Evolutionary conservation across 176 grass and related monocot species (phyloP).

Genomic region (Aegilops speltoides): DNA sequence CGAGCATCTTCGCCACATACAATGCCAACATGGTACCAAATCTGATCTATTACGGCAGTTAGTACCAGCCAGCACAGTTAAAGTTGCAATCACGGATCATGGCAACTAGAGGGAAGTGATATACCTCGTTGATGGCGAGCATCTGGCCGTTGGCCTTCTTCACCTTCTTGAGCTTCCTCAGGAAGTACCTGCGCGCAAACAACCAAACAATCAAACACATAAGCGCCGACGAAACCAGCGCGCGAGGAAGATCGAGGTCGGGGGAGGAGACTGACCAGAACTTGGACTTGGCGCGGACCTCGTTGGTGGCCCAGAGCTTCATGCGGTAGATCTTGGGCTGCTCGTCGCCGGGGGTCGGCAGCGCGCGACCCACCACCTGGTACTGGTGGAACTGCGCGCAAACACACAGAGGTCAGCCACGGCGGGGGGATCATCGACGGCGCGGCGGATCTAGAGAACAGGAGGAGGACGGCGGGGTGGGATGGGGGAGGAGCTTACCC

Average conservation of each 20-base stretch:
- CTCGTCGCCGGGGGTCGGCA: slow-evolving; percentile 75
- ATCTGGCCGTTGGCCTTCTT: slow-evolving; percentile 97
- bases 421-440: neutral
- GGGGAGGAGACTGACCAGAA: slow-evolving; percentile 63
- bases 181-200: slow-evolving; percentile 67
- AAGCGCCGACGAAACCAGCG: neutral
- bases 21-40: neutral
- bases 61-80: too few relatives aligned
- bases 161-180: slow-evolving; percentile 95
- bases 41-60: neutral
- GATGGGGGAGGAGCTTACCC: slow-evolving; percentile 44
- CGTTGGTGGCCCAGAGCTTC: slow-evolving; percentile 97
- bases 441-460: neutral
- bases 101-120: neutral
- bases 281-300: slow-evolving; percentile 92
- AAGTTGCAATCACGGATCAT: neutral
- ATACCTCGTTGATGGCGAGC: slow-evolving; percentile 88
- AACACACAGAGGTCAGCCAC: slow-evolving; percentile 10
- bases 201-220: neutral
- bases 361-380: slow-evolving; percentile 94
- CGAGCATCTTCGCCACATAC: neutral
- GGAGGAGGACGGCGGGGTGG: too few relatives aligned
- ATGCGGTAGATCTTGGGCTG: slow-evolving; percentile 95
- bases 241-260: neutral
- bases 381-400: slow-evolving; percentile 89